A percentile compares a stretch with the other conserved stretches of the same genome.
Conservation (phyloP, 129 eudicot species). For the Rutidosis leptorrhynchoides region DNA sequence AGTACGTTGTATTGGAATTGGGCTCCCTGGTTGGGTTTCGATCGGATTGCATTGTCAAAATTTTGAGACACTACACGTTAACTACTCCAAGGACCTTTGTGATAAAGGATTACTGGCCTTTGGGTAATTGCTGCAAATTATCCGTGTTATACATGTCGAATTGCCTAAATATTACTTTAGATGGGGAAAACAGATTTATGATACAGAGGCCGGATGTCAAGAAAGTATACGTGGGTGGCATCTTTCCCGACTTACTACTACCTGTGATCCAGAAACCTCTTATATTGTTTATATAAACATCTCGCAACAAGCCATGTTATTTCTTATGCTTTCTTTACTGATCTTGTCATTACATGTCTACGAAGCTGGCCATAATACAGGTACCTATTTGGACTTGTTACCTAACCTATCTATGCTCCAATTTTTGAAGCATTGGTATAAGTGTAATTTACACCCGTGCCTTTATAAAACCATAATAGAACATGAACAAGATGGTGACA, state of each 20-base stretch:
- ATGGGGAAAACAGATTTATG: conserved; percentile 35
- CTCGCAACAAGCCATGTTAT: too few relatives aligned
- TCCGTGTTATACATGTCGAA: conserved; percentile 40
- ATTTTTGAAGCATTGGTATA: background rate
- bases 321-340: too few relatives aligned
- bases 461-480: background rate
- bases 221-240: too few relatives aligned
- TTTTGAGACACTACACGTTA: conserved; percentile 57
- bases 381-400: background rate
- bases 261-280: too few relatives aligned
- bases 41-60: too few relatives aligned
- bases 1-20: conserved; percentile 48
- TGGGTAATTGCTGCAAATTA: conserved; percentile 52
- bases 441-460: background rate
- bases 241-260: too few relatives aligned
- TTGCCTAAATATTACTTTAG: conserved; percentile 27
- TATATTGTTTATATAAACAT: too few relatives aligned
- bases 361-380: too few relatives aligned
- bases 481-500: background rate
- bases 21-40: too few relatives aligned
- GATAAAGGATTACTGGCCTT: conserved; percentile 48
- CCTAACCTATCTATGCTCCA: background rate
- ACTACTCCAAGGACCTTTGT: conserved; percentile 45
- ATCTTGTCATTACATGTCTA: too few relatives aligned
- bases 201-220: conserved; percentile 38